Conservation (phyloP, 1,139 yeast genomes). For the Geotrichum carabidarum region DNA sequence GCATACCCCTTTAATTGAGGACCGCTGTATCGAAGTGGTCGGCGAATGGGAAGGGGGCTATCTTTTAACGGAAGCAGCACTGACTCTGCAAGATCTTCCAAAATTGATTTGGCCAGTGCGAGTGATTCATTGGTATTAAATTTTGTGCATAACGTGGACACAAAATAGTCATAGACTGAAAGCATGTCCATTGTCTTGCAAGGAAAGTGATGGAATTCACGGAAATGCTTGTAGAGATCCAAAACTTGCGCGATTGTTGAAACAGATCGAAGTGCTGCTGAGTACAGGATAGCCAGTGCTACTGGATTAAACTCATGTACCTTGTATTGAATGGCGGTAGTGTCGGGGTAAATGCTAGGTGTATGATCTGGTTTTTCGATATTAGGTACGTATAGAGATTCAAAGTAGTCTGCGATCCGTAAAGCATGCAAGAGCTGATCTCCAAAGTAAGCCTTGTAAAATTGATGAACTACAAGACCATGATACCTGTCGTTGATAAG, state of each 20-base stretch:
- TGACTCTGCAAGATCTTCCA: slow-evolving; percentile 1
- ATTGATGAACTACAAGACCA: slow-evolving; percentile 22
- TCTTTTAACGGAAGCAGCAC: not conserved
- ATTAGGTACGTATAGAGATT: slow-evolving; percentile 4
- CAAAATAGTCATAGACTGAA: slow-evolving; percentile 13
- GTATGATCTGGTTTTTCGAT: slow-evolving; percentile 11
- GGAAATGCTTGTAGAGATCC: slow-evolving; percentile 8
- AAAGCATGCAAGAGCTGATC: slow-evolving; percentile 12
- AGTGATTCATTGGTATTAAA: slow-evolving; percentile 9
- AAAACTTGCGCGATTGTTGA: slow-evolving; percentile 2
- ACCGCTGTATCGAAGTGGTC: slow-evolving; percentile 5
- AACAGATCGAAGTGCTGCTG: slow-evolving; percentile 3
- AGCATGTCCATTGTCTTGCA: not conserved
- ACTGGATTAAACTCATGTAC: slow-evolving; percentile 14
- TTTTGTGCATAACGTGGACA: slow-evolving; percentile 5
- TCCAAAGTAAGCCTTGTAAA: slow-evolving; percentile 22
- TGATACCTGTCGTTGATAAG: slow-evolving; percentile 25
- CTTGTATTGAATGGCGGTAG: not conserved
- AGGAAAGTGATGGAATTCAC: not conserved
- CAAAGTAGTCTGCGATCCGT: slow-evolving; percentile 16
- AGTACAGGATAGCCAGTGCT: slow-evolving; percentile 15
- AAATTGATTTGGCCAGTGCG: slow-evolving; percentile 11
- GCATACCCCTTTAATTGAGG: not conserved
- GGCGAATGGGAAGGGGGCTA: not conserved
- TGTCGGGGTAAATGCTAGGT: slow-evolving; percentile 7